These are phyloP conservation scores for Pichia thaimueangensis DNA, from an alignment of 805 yeast species.

Conservation along the genomic window DNA sequence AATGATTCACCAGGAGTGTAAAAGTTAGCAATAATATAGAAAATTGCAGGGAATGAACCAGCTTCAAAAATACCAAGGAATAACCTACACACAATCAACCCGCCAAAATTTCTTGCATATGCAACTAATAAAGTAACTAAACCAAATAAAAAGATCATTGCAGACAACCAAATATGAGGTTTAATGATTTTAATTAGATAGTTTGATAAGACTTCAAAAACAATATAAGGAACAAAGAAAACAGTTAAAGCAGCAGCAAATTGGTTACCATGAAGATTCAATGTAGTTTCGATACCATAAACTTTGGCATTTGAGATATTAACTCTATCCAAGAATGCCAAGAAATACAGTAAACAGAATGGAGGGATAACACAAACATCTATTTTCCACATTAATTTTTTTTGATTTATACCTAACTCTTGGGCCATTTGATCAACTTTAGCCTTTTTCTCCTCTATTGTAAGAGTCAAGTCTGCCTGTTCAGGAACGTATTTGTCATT, in stretches of 20 bases:
- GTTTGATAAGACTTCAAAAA: conserved; percentile 63
- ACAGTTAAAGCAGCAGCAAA: conserved; percentile 61
- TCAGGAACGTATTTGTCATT: neutral
- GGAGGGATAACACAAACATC: conserved; percentile 70
- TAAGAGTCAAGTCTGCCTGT: conserved; percentile 1
- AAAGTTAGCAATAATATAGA: conserved; percentile 61
- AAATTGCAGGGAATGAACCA: conserved; percentile 71
- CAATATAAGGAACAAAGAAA: conserved; percentile 64
- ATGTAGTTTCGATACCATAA: conserved; percentile 55
- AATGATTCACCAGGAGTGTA: conserved; percentile 62
- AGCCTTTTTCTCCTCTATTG: conserved; percentile 12
- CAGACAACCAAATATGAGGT: conserved; percentile 61
- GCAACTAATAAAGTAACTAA: conserved; percentile 61
- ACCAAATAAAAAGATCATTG: conserved; percentile 56
- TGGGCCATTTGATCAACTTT: conserved; percentile 33
- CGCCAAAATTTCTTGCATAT: conserved; percentile 50
- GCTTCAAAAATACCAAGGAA: conserved; percentile 64
- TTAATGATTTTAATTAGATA: conserved; percentile 48
- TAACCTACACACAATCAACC: conserved; percentile 55
- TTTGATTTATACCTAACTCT: conserved; percentile 46
- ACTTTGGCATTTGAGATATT: conserved; percentile 76
- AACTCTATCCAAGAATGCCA: conserved; percentile 75
- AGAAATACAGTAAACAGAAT: conserved; percentile 65
- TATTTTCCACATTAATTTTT: conserved; percentile 53
- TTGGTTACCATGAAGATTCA: conserved; percentile 50